Evolutionary conservation across 768 basidiomycete species (phyloP).

Genomic region (Strobilomyces dryophilus): DNA sequence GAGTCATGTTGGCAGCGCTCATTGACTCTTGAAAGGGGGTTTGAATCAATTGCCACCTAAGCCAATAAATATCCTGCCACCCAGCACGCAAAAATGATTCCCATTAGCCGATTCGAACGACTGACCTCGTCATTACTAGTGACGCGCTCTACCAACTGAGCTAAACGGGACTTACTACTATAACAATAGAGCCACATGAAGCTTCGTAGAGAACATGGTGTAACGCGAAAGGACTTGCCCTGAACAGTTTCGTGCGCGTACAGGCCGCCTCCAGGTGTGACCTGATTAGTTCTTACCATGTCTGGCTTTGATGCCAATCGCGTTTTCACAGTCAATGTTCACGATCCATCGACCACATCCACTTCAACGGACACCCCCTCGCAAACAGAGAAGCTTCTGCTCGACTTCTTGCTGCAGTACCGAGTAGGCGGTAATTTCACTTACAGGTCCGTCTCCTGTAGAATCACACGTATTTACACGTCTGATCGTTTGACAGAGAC

Average conservation of each 20-base stretch:
- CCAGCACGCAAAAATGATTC: constrained; percentile 16
- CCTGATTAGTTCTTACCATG: constrained; percentile 40
- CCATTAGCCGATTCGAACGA: constrained; percentile 41
- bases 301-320: constrained; percentile 85
- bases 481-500: constrained; percentile 46
- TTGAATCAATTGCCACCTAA: background rate
- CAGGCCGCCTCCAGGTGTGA: background rate
- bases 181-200: no score
- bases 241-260: constrained; percentile 19
- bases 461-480: background rate
- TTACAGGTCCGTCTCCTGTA: constrained; percentile 61
- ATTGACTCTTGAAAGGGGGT: constrained; percentile 1
- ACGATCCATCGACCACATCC: constrained; percentile 50
- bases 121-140: constrained; percentile 46
- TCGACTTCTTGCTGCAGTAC: constrained; percentile 85
- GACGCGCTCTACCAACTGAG: constrained; percentile 50
- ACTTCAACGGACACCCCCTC: constrained; percentile 68
- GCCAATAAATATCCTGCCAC: no score
- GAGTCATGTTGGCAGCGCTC: constrained; percentile 33
- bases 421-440: constrained; percentile 88
- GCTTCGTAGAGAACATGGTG: no score
- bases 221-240: constrained; percentile 31
- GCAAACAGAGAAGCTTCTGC: constrained; percentile 73
- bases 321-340: constrained; percentile 77
- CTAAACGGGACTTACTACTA: constrained; percentile 30